Evolutionary conservation across 2,329 filamentous ascomycete genomes (phyloP).

Genomic region (Lasiodiplodia sp.): DNA sequence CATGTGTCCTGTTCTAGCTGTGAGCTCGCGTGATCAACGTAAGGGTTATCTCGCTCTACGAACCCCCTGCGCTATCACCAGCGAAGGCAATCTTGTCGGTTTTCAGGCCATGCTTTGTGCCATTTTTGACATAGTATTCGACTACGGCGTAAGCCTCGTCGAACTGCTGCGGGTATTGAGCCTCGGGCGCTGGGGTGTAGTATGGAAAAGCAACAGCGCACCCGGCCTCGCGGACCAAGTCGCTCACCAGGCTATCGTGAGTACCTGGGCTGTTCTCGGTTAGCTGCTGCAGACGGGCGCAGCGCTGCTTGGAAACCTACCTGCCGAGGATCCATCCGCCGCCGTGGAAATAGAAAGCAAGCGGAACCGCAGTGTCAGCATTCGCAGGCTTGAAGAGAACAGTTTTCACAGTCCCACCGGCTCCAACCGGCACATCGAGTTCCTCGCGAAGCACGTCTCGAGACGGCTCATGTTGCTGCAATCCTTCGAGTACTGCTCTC

Average conservation of each 20-base stretch:
- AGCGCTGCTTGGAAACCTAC: background rate
- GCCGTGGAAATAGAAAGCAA: conserved; percentile 21
- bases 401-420: conserved; percentile 1
- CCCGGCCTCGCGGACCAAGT: conserved; percentile 18
- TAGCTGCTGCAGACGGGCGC: conserved; percentile 1
- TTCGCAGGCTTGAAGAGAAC: conserved; percentile 18
- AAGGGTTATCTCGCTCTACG: background rate
- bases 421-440: background rate
- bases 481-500: conserved; percentile 16
- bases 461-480: conserved; percentile 19
- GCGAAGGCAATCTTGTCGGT: conserved; percentile 10
- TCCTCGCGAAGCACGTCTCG: background rate
- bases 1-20: conserved; percentile 1
- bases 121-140: conserved; percentile 15
- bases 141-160: conserved; percentile 12
- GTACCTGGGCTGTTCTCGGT: conserved; percentile 8
- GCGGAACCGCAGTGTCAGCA: background rate
- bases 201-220: conserved; percentile 12
- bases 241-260: conserved; percentile 22
- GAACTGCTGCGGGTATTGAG: conserved; percentile 18
- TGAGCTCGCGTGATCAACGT: background rate
- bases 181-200: conserved; percentile 14
- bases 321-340: conserved; percentile 24
- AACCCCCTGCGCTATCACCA: conserved; percentile 17
- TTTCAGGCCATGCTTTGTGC: conserved; percentile 6